Conservation (phyloP, 495 filamentous ascomycete species). For the Tuber brumale region DNA sequence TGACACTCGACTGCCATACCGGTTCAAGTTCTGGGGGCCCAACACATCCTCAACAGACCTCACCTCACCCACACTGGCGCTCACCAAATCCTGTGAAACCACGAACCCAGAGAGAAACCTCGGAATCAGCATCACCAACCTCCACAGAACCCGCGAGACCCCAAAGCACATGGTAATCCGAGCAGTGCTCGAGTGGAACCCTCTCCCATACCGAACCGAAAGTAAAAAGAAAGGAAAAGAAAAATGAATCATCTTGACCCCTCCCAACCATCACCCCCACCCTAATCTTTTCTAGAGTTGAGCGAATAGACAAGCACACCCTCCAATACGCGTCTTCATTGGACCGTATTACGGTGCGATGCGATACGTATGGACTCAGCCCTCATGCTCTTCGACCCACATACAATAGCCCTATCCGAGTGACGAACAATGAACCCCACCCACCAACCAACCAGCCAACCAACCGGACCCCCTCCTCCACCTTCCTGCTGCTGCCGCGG, state of each 20-base stretch:
- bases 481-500: background rate
- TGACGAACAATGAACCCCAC: background rate
- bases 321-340: background rate
- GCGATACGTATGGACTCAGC: background rate
- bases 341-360: background rate
- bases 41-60: background rate
- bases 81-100: background rate
- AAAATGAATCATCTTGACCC: background rate
- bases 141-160: no score
- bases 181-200: background rate
- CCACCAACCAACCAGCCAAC: background rate
- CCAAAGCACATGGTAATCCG: background rate
- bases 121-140: background rate
- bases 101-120: background rate
- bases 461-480: background rate
- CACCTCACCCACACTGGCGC: background rate
- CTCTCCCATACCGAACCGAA: background rate
- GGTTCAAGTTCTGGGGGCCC: background rate
- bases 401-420: background rate
- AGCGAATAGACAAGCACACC: background rate
- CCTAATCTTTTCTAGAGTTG: background rate
- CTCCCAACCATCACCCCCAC: background rate
- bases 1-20: background rate
- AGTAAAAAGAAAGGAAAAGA: background rate
- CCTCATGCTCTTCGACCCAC: background rate